A percentile compares a stretch with the other conserved stretches of the same genome.
Conservation (phyloP, 2,329 filamentous ascomycete genomes). For the Nothophaeocryptopus gaeumannii region DNA sequence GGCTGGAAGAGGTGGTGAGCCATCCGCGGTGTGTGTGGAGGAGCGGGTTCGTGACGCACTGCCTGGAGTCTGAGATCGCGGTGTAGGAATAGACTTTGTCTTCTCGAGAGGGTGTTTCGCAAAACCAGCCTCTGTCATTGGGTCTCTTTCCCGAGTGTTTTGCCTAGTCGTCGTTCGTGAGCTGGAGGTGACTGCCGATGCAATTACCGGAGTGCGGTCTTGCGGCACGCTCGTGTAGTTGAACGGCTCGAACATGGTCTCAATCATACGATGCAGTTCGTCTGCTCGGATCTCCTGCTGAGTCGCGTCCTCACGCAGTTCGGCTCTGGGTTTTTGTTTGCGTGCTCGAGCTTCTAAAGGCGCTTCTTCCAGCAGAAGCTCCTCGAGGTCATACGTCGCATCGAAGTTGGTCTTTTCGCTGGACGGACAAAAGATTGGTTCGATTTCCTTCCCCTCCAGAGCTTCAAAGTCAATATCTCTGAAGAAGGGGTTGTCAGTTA, state of each 20-base stretch:
- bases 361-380: conserved; percentile 88
- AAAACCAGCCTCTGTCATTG: conserved; percentile 3
- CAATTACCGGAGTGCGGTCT: conserved; percentile 50
- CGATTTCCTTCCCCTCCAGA: conserved; percentile 80
- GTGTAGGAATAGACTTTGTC: conserved; percentile 31
- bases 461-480: conserved; percentile 77
- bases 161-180: conserved; percentile 9
- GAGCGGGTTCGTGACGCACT: conserved; percentile 41
- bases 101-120: conserved; percentile 14
- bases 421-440: conserved; percentile 87
- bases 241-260: conserved; percentile 89
- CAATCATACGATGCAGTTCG: conserved; percentile 89
- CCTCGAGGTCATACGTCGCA: conserved; percentile 94
- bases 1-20: conserved; percentile 45
- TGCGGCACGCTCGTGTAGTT: conserved; percentile 87
- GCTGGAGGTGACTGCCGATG: conserved; percentile 7
- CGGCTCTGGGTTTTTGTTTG: conserved; percentile 88
- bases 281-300: conserved; percentile 93
- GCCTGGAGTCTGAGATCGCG: conserved; percentile 38
- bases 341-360: conserved; percentile 88
- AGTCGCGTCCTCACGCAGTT: conserved; percentile 88
- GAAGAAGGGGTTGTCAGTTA: conserved; percentile 88
- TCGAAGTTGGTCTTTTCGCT: conserved; percentile 99
- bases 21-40: conserved; percentile 48
- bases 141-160: conserved; percentile 18